These are phyloP conservation scores for Pezicula rhizophila DNA, from an alignment of 2,329 filamentous ascomycete species.

Conservation along the genomic window DNA sequence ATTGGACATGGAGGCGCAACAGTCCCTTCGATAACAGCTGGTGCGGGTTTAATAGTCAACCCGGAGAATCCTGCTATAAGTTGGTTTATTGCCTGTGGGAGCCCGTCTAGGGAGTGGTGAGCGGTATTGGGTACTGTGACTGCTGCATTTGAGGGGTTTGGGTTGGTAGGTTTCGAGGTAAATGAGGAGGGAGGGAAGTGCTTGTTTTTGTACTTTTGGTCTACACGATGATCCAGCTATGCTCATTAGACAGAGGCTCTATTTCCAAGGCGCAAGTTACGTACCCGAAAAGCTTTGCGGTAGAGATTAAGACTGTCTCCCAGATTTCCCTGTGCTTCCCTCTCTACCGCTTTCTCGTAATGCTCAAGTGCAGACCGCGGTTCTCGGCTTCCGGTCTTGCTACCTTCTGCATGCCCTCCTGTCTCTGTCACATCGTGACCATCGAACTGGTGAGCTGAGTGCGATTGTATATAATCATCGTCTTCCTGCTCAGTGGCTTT, in stretches of 20 bases:
- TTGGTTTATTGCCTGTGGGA: conserved; percentile 52
- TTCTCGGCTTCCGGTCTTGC: conserved; percentile 31
- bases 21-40: conserved; percentile 65
- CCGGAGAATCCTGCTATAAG: conserved; percentile 71
- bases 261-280: conserved; percentile 15
- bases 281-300: conserved; percentile 79
- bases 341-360: conserved; percentile 87
- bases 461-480: conserved; percentile 4
- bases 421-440: conserved; percentile 1
- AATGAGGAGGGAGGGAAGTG: conserved; percentile 66
- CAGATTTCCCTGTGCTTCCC: conserved; percentile 76
- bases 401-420: conserved; percentile 3
- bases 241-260: neutral
- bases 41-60: conserved; percentile 60
- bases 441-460: conserved; percentile 6
- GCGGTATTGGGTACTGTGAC: conserved; percentile 45
- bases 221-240: conserved; percentile 77
- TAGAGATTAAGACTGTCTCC: conserved; percentile 87
- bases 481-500: conserved; percentile 13
- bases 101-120: conserved; percentile 50
- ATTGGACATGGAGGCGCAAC: conserved; percentile 76
- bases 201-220: conserved; percentile 83
- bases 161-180: conserved; percentile 34
- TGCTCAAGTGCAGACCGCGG: conserved; percentile 80
- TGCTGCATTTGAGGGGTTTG: conserved; percentile 40